Conservation (phyloP, 139 green algal species). For the Coelastrella sp. region DNA sequence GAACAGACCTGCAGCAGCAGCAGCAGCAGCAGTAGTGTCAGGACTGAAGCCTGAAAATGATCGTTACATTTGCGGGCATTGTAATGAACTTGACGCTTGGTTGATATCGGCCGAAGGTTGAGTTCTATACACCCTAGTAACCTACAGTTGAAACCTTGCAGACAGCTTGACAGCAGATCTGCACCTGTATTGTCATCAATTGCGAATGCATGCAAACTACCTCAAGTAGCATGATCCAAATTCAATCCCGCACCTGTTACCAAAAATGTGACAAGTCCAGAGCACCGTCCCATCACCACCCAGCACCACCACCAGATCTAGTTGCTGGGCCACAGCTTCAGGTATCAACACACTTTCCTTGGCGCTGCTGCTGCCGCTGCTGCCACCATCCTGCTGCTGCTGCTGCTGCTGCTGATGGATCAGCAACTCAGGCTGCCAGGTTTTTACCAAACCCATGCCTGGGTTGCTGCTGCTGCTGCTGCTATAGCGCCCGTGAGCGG, state of each 20-base stretch:
- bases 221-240: too few relatives aligned
- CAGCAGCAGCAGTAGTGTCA: neutral
- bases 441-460: neutral
- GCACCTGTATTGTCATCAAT: too few relatives aligned
- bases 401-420: constrained; percentile 13
- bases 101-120: too few relatives aligned
- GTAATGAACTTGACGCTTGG: too few relatives aligned
- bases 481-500: neutral
- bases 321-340: constrained; percentile 57
- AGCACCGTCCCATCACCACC: constrained; percentile 94
- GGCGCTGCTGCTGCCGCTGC: constrained; percentile 16
- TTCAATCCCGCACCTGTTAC: constrained; percentile 53
- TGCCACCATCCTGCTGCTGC: constrained; percentile 26
- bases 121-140: too few relatives aligned
- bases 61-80: too few relatives aligned
- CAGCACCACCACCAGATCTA: constrained; percentile 90
- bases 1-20: constrained; percentile 61
- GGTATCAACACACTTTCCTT: constrained; percentile 51
- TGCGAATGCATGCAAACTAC: too few relatives aligned
- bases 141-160: too few relatives aligned
- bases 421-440: constrained; percentile 1
- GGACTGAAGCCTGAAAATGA: neutral
- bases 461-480: neutral
- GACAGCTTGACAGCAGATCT: too few relatives aligned
- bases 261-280: constrained; percentile 90